Evolutionary conservation across 202 grass and related monocot genomes (phyloP).

Genomic region (Saccharum hybrid): DNA sequence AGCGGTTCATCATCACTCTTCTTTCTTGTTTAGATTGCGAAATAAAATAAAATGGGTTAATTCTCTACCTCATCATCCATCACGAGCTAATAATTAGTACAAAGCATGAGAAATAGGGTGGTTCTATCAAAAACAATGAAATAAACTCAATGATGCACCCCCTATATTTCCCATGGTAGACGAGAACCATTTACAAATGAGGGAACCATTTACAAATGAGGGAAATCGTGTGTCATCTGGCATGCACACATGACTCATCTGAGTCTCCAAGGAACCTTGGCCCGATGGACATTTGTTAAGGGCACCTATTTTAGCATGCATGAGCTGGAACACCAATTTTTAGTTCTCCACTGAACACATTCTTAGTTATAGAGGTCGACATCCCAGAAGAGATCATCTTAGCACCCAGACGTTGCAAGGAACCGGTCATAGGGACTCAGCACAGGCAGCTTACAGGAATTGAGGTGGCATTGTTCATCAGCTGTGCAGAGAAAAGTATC

Average conservation of each 20-base stretch:
- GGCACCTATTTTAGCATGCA: not conserved
- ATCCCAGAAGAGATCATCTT: conserved; percentile 20
- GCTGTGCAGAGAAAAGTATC: conserved; percentile 32
- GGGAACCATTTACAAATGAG: not conserved
- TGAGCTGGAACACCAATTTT: conserved; percentile 15
- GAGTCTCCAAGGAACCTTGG: not conserved
- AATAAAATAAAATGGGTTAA: not conserved
- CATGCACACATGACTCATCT: not conserved
- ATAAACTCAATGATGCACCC: not conserved
- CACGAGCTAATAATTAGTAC: not conserved
- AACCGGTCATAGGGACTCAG: conserved; percentile 86
- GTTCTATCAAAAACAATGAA: not conserved
- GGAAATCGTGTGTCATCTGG: conserved; percentile 7
- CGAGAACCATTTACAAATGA: not conserved
- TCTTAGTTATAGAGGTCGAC: conserved; percentile 4
- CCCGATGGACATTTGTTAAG: not conserved
- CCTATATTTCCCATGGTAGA: not conserved
- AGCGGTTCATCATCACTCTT: not conserved
- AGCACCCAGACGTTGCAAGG: conserved; percentile 64
- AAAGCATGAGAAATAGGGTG: not conserved
- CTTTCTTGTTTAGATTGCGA: not conserved
- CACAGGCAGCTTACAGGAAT: conserved; percentile 73
- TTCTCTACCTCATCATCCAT: not conserved
- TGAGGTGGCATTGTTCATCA: conserved; percentile 55
- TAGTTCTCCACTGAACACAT: conserved; percentile 2